Evolutionary conservation across 768 basidiomycete genomes (phyloP).

Genomic region (Lactifluus subvellereus): DNA sequence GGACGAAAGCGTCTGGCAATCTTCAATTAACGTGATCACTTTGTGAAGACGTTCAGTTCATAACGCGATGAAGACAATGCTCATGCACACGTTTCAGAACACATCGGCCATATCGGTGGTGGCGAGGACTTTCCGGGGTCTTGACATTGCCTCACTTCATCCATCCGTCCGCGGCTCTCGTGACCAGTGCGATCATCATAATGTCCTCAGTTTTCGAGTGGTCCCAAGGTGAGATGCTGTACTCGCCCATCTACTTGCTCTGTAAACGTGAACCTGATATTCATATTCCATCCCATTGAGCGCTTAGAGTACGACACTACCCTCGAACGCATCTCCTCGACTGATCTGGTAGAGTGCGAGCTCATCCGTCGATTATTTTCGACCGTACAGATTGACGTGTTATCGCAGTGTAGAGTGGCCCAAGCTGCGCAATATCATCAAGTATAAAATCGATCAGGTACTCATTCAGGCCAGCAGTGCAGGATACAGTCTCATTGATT

Average conservation of each 20-base stretch:
- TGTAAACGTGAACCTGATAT: not conserved
- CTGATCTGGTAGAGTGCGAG: slow-evolving; percentile 55
- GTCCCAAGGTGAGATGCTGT: slow-evolving; percentile 19
- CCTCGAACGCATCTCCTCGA: slow-evolving; percentile 56
- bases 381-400: not conserved
- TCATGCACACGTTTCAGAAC: no score
- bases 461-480: slow-evolving; percentile 9
- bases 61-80: no score
- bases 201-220: slow-evolving; percentile 12
- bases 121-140: not conserved
- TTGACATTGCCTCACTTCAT: not conserved
- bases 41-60: no score
- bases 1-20: no score
- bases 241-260: not conserved
- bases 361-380: not conserved
- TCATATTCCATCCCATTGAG: not conserved
- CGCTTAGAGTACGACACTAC: slow-evolving; percentile 50
- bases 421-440: slow-evolving; percentile 63
- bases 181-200: not conserved
- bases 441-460: slow-evolving; percentile 65
- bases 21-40: no score
- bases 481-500: not conserved
- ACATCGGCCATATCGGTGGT: no score
- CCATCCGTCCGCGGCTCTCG: not conserved
- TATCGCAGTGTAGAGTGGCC: slow-evolving; percentile 60